Conservation (phyloP, 2,329 filamentous ascomycete genomes). For the Fusarium chlamydosporum region DNA sequence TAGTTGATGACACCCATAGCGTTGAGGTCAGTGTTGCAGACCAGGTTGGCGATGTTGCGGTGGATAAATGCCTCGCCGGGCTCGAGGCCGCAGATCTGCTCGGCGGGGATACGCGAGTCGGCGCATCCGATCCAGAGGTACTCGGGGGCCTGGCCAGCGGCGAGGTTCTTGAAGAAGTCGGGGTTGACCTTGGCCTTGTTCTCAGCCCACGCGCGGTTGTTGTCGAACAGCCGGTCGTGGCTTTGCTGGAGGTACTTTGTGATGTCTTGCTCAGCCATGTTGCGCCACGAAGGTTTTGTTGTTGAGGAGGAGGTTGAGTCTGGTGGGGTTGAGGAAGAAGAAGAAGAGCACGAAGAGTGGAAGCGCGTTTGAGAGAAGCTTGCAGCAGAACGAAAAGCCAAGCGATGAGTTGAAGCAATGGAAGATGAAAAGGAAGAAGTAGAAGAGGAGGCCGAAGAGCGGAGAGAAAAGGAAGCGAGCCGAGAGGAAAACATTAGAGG, state of each 20-base stretch:
- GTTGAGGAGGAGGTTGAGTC: constrained; percentile 1
- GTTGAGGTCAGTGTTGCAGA: constrained; percentile 84
- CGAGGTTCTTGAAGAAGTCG: constrained; percentile 74
- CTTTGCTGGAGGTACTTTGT: constrained; percentile 71
- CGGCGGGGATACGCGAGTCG: constrained; percentile 92
- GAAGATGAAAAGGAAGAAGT: constrained; percentile 17
- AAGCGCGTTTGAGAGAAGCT: constrained; percentile 28
- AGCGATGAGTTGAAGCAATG: constrained; percentile 5
- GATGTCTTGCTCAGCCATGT: constrained; percentile 60
- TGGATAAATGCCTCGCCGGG: constrained; percentile 96
- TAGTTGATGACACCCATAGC: constrained; percentile 88
- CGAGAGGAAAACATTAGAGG: constrained; percentile 48
- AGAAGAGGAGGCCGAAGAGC: constrained; percentile 24
- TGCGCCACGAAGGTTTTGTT: constrained; percentile 42
- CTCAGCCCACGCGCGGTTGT: constrained; percentile 76
- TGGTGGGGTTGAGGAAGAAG: constrained; percentile 17
- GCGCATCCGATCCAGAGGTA: constrained; percentile 93
- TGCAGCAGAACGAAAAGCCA: constrained; percentile 4
- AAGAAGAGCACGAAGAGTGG: constrained; percentile 18
- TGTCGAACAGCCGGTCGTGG: constrained; percentile 77
- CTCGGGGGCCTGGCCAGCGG: constrained; percentile 75
- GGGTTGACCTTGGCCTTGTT: constrained; percentile 71
- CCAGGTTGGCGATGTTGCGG: constrained; percentile 93
- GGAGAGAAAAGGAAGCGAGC: constrained; percentile 35
- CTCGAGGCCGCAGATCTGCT: constrained; percentile 83